Conservation (phyloP, 306 rosid species). For the Glycine soja region DNA sequence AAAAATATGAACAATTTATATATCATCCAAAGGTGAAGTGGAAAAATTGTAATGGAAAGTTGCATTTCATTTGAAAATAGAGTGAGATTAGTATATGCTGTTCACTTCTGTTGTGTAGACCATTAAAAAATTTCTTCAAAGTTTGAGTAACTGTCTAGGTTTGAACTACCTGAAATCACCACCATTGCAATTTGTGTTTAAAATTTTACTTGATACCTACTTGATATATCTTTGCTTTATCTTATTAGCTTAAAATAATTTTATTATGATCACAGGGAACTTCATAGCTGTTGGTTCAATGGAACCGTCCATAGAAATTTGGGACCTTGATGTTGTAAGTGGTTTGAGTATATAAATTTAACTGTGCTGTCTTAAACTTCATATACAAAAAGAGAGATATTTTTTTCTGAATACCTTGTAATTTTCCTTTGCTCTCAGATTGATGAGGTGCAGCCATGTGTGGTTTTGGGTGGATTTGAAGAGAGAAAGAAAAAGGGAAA, state of each 20-base stretch:
- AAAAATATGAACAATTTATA: not conserved
- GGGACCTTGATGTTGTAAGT: slow-evolving; percentile 96
- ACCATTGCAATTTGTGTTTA: slow-evolving; percentile 25
- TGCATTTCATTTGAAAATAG: slow-evolving; percentile 10
- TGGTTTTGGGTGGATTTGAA: slow-evolving; percentile 71
- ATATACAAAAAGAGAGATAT: not conserved
- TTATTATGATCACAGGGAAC: slow-evolving; percentile 67
- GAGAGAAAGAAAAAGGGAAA: slow-evolving; percentile 66
- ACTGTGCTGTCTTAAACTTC: not conserved
- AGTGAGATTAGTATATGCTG: not conserved
- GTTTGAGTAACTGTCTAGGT: not conserved
- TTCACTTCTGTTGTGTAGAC: slow-evolving; percentile 4
- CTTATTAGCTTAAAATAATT: slow-evolving; percentile 25
- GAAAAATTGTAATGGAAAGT: not conserved
- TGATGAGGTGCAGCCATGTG: slow-evolving; percentile 85
- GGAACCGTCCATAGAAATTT: slow-evolving; percentile 91
- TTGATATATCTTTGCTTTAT: slow-evolving; percentile 30
- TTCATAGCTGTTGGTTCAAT: slow-evolving; percentile 88
- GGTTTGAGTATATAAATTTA: slow-evolving; percentile 25
- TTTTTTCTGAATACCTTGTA: slow-evolving; percentile 30
- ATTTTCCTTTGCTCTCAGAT: slow-evolving; percentile 56
- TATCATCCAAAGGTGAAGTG: not conserved
- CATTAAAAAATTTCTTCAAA: not conserved
- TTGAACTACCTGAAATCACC: not conserved
- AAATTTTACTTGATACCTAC: not conserved